Conservation (phyloP, 1,139 yeast species). For the Komagataea norvegica region DNA sequence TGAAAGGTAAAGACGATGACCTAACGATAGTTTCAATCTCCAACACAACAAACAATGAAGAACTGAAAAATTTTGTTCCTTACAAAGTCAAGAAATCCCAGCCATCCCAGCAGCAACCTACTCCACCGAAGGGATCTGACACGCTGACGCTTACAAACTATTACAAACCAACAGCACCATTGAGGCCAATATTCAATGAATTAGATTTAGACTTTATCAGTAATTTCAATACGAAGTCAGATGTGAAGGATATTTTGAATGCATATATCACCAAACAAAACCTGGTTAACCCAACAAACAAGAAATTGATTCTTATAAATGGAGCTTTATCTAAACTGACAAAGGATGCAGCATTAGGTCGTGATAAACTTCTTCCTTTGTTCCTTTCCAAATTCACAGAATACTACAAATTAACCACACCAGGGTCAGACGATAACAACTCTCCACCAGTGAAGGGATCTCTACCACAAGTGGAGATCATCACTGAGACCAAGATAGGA, state of each 20-base stretch:
- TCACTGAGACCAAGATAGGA: constrained; percentile 77
- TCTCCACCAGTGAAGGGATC: constrained; percentile 52
- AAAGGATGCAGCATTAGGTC: constrained; percentile 32
- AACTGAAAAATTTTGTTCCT: constrained; percentile 56
- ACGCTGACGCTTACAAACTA: constrained; percentile 38
- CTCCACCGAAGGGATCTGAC: constrained; percentile 25
- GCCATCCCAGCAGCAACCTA: constrained; percentile 20
- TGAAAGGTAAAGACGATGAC: constrained; percentile 76
- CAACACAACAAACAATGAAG: constrained; percentile 42
- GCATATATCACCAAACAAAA: constrained; percentile 50
- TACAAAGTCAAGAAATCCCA: constrained; percentile 34
- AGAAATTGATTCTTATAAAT: constrained; percentile 51
- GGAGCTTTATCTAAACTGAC: constrained; percentile 35
- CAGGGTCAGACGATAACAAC: constrained; percentile 34
- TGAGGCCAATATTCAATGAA: constrained; percentile 47
- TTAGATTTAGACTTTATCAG: constrained; percentile 33
- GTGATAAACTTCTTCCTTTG: constrained; percentile 51
- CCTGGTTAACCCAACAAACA: constrained; percentile 45
- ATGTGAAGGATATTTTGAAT: constrained; percentile 48
- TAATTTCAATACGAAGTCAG: constrained; percentile 46
- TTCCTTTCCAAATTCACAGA: constrained; percentile 53
- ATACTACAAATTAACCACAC: constrained; percentile 50
- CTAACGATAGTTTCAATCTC: constrained; percentile 49
- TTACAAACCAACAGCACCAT: constrained; percentile 52
- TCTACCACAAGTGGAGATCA: constrained; percentile 60